Evolutionary conservation across 2,329 filamentous ascomycete genomes (phyloP).

Genomic region (Penicillium digitatum): DNA sequence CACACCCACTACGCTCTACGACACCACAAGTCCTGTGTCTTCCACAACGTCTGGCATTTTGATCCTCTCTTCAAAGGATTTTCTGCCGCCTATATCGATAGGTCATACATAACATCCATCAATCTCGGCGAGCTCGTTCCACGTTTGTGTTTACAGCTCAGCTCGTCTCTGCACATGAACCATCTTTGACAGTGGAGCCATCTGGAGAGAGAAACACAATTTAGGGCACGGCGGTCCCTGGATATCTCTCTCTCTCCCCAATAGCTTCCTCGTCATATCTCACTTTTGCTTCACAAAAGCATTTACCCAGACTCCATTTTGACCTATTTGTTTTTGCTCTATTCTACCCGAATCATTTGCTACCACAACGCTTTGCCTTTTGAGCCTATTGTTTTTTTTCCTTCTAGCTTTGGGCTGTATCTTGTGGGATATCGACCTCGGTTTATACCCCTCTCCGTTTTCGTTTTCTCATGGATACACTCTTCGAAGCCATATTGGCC

Average conservation of each 20-base stretch:
- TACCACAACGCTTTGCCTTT: constrained; percentile 1
- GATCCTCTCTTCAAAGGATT: constrained; percentile 2
- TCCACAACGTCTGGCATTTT: constrained; percentile 7
- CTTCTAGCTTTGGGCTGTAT: constrained; percentile 11
- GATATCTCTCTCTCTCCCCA: not conserved
- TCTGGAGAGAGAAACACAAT: not conserved
- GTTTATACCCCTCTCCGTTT: constrained; percentile 16
- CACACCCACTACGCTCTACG: constrained; percentile 7
- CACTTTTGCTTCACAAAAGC: not conserved
- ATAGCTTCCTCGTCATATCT: not conserved
- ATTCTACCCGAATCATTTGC: not conserved
- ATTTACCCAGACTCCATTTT: not conserved
- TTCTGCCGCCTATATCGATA: constrained; percentile 2
- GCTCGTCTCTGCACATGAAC: constrained; percentile 4
- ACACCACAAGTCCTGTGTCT: constrained; percentile 3
- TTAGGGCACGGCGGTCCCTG: constrained; percentile 8
- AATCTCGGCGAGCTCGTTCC: constrained; percentile 1
- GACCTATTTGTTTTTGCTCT: not conserved
- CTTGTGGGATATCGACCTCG: constrained; percentile 15
- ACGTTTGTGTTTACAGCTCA: constrained; percentile 1
- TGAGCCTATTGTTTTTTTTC: not conserved
- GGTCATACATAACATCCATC: constrained; percentile 14
- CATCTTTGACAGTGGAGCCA: not conserved
- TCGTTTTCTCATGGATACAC: constrained; percentile 16
- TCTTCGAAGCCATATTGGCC: constrained; percentile 1